These are phyloP conservation scores for Saccharata proteae DNA, from an alignment of 2,329 filamentous ascomycete species.

Conservation along the genomic window DNA sequence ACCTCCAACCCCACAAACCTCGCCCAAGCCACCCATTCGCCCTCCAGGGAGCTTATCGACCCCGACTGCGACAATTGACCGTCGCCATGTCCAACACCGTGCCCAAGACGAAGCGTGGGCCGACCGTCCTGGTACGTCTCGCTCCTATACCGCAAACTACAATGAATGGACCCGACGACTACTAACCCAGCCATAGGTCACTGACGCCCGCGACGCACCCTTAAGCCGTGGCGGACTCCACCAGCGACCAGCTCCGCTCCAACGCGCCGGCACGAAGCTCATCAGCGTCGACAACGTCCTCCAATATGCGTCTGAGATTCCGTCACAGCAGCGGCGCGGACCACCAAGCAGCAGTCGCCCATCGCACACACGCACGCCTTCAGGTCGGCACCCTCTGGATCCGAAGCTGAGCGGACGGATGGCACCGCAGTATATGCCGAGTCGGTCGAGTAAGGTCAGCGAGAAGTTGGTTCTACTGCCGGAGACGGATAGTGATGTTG, in stretches of 20 bases:
- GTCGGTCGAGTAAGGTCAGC: constrained; percentile 83
- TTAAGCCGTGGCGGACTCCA: constrained; percentile 18
- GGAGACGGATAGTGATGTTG: constrained; percentile 46
- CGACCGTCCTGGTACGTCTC: constrained; percentile 46
- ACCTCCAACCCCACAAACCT: too few species aligned
- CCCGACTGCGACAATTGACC: too few species aligned
- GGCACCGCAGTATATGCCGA: constrained; percentile 54
- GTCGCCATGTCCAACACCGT: constrained; percentile 13
- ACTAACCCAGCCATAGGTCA: constrained; percentile 32
- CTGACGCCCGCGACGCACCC: constrained; percentile 43
- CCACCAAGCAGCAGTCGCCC: constrained; percentile 45
- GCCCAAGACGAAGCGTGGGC: constrained; percentile 37
- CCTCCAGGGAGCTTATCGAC: too few species aligned
- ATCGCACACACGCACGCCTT: constrained; percentile 35
- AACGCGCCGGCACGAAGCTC: constrained; percentile 47
- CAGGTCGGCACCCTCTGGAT: constrained; percentile 39
- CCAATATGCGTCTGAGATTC: constrained; percentile 87
- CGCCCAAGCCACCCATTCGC: too few species aligned
- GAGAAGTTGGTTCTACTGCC: constrained; percentile 94
- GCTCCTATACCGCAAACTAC: constrained; percentile 9
- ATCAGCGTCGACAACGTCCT: constrained; percentile 90
- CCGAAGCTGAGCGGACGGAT: constrained; percentile 45
- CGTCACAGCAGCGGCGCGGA: constrained; percentile 77
- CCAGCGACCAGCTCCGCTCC: constrained; percentile 23
- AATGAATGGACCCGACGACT: neutral